A percentile compares a stretch with the other conserved stretches of the same genome.
Evolutionary conservation across 371 early-diverging fungal genomes (phyloP).

Genomic region (Actinomortierella ambigua): DNA sequence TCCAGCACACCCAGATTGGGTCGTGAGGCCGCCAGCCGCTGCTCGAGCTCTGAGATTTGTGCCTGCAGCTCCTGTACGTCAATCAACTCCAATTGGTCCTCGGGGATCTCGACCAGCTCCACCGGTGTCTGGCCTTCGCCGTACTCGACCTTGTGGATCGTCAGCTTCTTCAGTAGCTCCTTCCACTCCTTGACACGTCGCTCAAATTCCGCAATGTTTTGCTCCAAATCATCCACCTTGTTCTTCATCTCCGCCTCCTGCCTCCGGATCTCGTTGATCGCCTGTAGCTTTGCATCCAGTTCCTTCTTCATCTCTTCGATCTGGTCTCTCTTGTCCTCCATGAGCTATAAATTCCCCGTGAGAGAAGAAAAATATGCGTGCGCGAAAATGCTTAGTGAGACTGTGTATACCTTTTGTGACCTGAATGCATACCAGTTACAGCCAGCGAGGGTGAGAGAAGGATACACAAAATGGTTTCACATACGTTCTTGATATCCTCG

Average conservation of each 20-base stretch:
- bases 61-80: conserved; percentile 59
- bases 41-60: conserved; percentile 35
- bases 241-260: conserved; percentile 68
- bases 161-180: conserved; percentile 54
- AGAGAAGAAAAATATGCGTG: background rate
- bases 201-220: conserved; percentile 52
- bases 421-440: too few species aligned
- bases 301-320: conserved; percentile 69
- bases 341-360: conserved; percentile 44
- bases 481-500: conserved; percentile 59
- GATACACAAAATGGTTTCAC: too few species aligned
- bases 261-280: conserved; percentile 71
- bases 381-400: conserved; percentile 8
- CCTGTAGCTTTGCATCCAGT: conserved; percentile 67
- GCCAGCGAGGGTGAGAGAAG: too few species aligned
- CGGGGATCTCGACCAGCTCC: conserved; percentile 54
- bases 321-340: conserved; percentile 75
- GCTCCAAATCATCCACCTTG: conserved; percentile 63
- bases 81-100: conserved; percentile 61
- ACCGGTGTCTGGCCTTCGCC: conserved; percentile 45
- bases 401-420: conserved; percentile 13
- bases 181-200: conserved; percentile 61
- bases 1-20: conserved; percentile 90
- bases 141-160: conserved; percentile 69
- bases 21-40: conserved; percentile 56